phyloP scores from a whole-genome alignment of 306 rosid species.

The Fagus crenata region DNA sequence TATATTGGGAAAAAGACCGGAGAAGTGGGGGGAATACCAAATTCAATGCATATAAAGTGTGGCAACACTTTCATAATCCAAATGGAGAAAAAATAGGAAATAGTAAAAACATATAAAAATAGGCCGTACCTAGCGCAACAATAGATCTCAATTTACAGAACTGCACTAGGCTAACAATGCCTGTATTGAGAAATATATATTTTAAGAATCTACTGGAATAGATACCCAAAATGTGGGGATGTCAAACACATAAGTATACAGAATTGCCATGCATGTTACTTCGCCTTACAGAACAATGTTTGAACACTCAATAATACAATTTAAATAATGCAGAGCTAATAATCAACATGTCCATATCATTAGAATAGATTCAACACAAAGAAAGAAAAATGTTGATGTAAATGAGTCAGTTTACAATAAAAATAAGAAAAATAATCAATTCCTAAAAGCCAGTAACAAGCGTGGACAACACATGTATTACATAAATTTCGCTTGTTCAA shows the following conservation, averaged over 20 bases:
- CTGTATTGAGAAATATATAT: background rate
- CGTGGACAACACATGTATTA: background rate
- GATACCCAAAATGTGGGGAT: background rate
- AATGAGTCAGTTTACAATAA: background rate
- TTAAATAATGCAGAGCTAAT: background rate
- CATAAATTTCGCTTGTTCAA: background rate
- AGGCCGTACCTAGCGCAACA: background rate
- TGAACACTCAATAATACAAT: background rate
- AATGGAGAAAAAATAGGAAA: background rate
- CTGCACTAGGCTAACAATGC: background rate
- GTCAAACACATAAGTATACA: background rate
- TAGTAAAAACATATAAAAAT: background rate
- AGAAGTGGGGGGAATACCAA: background rate
- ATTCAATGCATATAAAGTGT: background rate
- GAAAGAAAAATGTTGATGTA: background rate
- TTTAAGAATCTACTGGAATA: background rate
- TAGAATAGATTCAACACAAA: background rate
- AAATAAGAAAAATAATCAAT: background rate
- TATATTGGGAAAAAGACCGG: background rate
- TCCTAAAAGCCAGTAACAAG: background rate
- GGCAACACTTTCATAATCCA: background rate
- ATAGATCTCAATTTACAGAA: background rate
- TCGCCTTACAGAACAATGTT: background rate
- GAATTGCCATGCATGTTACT: background rate
- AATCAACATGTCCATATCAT: background rate